Base-by-base conservation (phyloP, 441 rosid genomes). In the Adansonia grandidieri region DNA sequence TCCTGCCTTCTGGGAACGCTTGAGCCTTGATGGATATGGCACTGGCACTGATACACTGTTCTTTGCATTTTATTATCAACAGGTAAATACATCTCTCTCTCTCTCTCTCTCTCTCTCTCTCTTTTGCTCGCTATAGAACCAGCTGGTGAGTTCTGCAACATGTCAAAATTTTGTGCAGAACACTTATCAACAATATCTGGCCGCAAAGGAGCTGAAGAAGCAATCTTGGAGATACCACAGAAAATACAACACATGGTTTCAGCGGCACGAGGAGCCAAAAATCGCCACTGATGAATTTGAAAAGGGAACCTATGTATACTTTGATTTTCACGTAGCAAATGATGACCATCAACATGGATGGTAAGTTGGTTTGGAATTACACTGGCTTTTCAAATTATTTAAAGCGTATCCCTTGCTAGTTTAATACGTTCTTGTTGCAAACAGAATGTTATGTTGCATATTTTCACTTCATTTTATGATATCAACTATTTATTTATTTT, bases 181-280 rank as follows among this genome's bases (percentile, higher is more conserved):
- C 82, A 91, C 99, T 11, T 92, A 89, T 68, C 99, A 97, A 82
- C 99, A 95, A 81, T 97, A 93, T 82, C 79, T 93, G 75, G 99
- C 99, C 53, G 99, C 99, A 68, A 97, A 88, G 86, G 99, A 93
- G 88, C 89, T 95, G 82, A 97, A 97, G 90, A 95, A 93, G 84
- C 99, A 93, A 82, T 92, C 99, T 53, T 97, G 99, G 99, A 93
- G 99, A 89, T 97, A 90, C 84, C 99, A 97, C 83, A 91, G 98
- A 73, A 97, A 93, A 86, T 97, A 91, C 89, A 92, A 91, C 86
- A 97, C 95, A 65, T 95, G 99, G 99, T 97, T 97, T 85, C 98
- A 97, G 80, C 91, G 99, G 77, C 98, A 95, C 11, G 96, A 92
- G 69, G 98, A 95, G 82, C 98, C 99, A 60, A 91, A 93, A 86